Base-by-base conservation (phyloP, 148 eudicot species). In the Vaccinium macrocarpon region DNA sequence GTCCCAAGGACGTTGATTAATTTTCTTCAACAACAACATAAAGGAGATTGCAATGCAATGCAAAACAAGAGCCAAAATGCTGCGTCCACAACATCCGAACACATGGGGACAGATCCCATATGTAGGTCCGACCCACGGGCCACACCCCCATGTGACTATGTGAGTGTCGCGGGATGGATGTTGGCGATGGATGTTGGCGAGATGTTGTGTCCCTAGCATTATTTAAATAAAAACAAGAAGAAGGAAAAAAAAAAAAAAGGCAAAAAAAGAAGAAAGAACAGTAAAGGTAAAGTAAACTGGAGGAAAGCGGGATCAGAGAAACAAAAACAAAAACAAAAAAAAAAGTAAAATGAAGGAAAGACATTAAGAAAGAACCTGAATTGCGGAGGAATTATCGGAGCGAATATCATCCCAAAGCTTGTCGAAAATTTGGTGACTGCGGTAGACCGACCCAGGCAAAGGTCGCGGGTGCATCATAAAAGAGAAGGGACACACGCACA, bases 361-460 rank as follows among this genome's bases (percentile, higher is more conserved):
- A 49, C 29, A 57, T 64, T 64, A 6, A 48, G 7, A 0, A 56
- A 59, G 9, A 50, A 93, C 98, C 95, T 94, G 79, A 87, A 93
- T 68, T 50, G 81, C 61, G 29, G 91, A 87, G 23, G 93, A 86
- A 77, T 83, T 83, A 66, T 93, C 94, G 59, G 81, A 51, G 53
- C 87, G 83, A 79, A 94, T 94, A 8, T 81, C 87, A 16, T 51
- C 73, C 75, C 94, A 88, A 57, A 94, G 91, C 13, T 91, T 92
- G 42, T 79, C 88, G 81, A 94, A 94, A 62, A 93, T 82, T 81
- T 91, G 84, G 79, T 91, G 93, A 78, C 91, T 90, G 10, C 87
- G 90, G 81, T 93, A 94, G 53, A 93, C 82, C 0, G 95, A 91
- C 5, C 95, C 98, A 73, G 98, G 94, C n/a, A 84, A 86, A 61